A percentile compares a stretch with the other conserved stretches of the same genome.
Conservation (phyloP, 805 yeast species). For the Saturnispora sanitii region DNA sequence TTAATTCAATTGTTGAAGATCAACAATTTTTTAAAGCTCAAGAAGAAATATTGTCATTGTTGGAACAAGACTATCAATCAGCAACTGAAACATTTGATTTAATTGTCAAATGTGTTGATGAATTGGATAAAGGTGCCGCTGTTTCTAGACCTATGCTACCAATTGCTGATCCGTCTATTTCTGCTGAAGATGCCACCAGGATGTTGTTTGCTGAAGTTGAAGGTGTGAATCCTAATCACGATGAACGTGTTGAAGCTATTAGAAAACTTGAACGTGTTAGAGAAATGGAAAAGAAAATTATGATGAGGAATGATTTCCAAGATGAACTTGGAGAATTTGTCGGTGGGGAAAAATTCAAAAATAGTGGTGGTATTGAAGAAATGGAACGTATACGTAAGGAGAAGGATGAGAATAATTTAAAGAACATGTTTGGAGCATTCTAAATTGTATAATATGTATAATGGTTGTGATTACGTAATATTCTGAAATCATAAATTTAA, state of each 20-base stretch:
- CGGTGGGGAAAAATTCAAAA: constrained; percentile 62
- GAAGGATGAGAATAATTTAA: constrained; percentile 65
- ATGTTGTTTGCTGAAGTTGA: constrained; percentile 75
- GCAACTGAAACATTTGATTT: constrained; percentile 75
- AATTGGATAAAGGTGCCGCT: constrained; percentile 57
- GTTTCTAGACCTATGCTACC: constrained; percentile 28
- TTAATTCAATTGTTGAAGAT: constrained; percentile 85
- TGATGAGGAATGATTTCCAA: constrained; percentile 56
- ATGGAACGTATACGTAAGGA: constrained; percentile 57
- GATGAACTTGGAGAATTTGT: constrained; percentile 84
- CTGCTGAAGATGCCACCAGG: constrained; percentile 51
- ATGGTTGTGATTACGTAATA: not conserved
- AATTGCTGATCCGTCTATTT: constrained; percentile 46
- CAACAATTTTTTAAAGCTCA: constrained; percentile 87
- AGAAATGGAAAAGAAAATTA: constrained; percentile 53
- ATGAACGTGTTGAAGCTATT: constrained; percentile 77
- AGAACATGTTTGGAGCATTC: constrained; percentile 32
- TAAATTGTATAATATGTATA: constrained; percentile 1
- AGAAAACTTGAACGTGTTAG: constrained; percentile 77
- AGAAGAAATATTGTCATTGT: constrained; percentile 71
- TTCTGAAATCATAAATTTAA: too few relatives aligned
- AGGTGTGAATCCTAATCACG: constrained; percentile 75
- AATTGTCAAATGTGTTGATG: constrained; percentile 72
- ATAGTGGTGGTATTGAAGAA: constrained; percentile 85
- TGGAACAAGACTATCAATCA: constrained; percentile 69